These are phyloP conservation scores for Geotrichum bryndzae DNA, from an alignment of 1,139 yeast species.

Conservation along the genomic window DNA sequence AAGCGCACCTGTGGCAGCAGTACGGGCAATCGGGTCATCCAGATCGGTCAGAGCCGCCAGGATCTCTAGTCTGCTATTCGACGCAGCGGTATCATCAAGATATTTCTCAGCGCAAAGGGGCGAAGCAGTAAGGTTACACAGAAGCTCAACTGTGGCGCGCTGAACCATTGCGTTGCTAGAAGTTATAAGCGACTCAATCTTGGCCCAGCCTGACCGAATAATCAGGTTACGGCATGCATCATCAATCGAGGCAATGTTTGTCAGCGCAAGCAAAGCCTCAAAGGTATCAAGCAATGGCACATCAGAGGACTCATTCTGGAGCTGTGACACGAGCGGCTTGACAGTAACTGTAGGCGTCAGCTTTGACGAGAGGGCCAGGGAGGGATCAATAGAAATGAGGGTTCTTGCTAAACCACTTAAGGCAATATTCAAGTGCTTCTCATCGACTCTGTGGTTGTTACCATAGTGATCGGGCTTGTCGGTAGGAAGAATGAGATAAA, in stretches of 20 bases:
- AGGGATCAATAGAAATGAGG: constrained; percentile 36
- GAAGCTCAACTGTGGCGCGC: constrained; percentile 36
- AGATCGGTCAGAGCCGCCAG: constrained; percentile 31
- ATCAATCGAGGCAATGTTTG: constrained; percentile 43
- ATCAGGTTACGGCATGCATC: constrained; percentile 35
- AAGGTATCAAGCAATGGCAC: constrained; percentile 38
- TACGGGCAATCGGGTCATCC: constrained; percentile 34
- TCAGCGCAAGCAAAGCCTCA: constrained; percentile 45
- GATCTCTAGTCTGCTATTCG: constrained; percentile 30
- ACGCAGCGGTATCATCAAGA: constrained; percentile 30
- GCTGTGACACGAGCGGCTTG: constrained; percentile 31
- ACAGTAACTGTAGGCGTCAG: constrained; percentile 33
- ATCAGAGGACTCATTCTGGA: constrained; percentile 25
- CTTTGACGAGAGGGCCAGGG: constrained; percentile 34
- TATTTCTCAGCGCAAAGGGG: constrained; percentile 36
- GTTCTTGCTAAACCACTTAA: constrained; percentile 35
- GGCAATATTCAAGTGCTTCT: constrained; percentile 24
- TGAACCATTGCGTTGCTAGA: constrained; percentile 34
- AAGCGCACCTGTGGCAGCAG: constrained; percentile 40
- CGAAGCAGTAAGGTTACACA: constrained; percentile 37
- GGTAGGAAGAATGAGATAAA: constrained; percentile 29
- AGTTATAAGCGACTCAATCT: constrained; percentile 37
- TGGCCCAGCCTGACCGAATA: constrained; percentile 37
- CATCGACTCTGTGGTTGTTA: constrained; percentile 20
- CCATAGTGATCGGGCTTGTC: constrained; percentile 16